A percentile compares a stretch with the other conserved stretches of the same genome.
These are phyloP conservation scores for Epithemia pelagica DNA, from an alignment of 108 stramenopile species.

Conservation along the genomic window DNA sequence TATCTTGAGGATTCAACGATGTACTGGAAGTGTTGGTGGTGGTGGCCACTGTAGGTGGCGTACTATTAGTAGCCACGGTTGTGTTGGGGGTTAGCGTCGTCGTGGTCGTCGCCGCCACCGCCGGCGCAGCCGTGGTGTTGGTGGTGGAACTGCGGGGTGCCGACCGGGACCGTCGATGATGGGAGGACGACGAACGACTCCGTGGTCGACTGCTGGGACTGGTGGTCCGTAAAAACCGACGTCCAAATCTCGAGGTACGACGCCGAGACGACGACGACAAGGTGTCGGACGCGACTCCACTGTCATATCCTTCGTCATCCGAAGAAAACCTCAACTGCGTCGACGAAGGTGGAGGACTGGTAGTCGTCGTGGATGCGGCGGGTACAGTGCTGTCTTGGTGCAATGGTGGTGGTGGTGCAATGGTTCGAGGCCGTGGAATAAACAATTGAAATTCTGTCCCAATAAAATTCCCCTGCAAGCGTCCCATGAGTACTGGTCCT, in stretches of 20 bases:
- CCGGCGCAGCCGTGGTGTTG: not conserved
- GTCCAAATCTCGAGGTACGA: constrained; percentile 6
- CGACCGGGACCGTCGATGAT: not conserved
- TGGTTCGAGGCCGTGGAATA: constrained; percentile 15
- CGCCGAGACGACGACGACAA: not conserved
- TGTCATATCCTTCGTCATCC: constrained; percentile 32
- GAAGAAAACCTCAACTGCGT: constrained; percentile 1
- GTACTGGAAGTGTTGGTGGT: not conserved
- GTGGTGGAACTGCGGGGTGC: not conserved
- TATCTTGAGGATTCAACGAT: not conserved
- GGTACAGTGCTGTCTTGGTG: not conserved
- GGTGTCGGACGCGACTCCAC: constrained; percentile 22
- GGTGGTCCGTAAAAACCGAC: constrained; percentile 5
- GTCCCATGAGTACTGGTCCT: constrained; percentile 31
- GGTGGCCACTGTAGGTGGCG: too few species aligned
- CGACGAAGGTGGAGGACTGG: not conserved
- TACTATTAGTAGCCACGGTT: not conserved
- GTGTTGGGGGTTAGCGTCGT: not conserved
- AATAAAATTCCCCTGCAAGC: constrained; percentile 77
- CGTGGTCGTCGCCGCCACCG: not conserved
- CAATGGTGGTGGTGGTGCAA: not conserved
- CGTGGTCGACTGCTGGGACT: not conserved
- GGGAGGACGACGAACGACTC: not conserved
- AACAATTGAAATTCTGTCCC: constrained; percentile 86
- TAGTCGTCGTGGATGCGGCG: not conserved